phyloP scores from a whole-genome alignment of 352 stramenopile species.

The Aphanomyces euteiches region DNA sequence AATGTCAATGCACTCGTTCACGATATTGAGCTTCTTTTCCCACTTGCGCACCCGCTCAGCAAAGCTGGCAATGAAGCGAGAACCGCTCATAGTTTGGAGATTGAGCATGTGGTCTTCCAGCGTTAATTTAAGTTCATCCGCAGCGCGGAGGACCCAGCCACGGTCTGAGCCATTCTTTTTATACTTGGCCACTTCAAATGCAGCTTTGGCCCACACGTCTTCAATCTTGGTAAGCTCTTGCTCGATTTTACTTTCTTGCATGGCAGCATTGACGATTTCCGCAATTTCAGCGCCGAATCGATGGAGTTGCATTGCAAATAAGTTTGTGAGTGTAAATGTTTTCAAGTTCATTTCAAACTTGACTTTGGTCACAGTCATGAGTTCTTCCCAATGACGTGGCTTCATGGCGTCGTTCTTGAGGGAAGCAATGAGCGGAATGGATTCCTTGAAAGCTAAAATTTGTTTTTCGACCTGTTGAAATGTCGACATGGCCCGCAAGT shows the following conservation, averaged over 20 bases:
- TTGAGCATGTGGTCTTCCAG: constrained; percentile 88
- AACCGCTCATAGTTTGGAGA: constrained; percentile 87
- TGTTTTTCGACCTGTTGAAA: constrained; percentile 90
- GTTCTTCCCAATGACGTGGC: constrained; percentile 84
- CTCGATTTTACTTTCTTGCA: constrained; percentile 94
- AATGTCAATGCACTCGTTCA: constrained; percentile 90
- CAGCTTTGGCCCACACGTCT: constrained; percentile 83
- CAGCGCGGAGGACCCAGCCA: constrained; percentile 76
- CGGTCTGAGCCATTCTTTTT: constrained; percentile 87
- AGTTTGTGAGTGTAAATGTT: constrained; percentile 87
- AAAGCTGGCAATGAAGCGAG: constrained; percentile 88
- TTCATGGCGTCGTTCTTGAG: constrained; percentile 95
- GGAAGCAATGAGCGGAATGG: constrained; percentile 90
- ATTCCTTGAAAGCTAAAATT: constrained; percentile 91
- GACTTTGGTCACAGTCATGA: constrained; percentile 87
- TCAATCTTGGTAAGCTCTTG: constrained; percentile 92
- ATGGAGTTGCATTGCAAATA: constrained; percentile 92
- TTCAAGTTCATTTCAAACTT: constrained; percentile 92
- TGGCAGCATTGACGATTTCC: constrained; percentile 90
- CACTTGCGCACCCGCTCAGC: constrained; percentile 86
- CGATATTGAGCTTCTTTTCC: constrained; percentile 86
- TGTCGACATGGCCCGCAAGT: constrained; percentile 86
- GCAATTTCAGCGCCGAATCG: constrained; percentile 87
- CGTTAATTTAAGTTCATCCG: constrained; percentile 77
- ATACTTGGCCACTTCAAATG: constrained; percentile 91